These are phyloP conservation scores for Trichosporon sp. DNA, from an alignment of 1,284 basidiomycete genomes.

Conservation along the genomic window DNA sequence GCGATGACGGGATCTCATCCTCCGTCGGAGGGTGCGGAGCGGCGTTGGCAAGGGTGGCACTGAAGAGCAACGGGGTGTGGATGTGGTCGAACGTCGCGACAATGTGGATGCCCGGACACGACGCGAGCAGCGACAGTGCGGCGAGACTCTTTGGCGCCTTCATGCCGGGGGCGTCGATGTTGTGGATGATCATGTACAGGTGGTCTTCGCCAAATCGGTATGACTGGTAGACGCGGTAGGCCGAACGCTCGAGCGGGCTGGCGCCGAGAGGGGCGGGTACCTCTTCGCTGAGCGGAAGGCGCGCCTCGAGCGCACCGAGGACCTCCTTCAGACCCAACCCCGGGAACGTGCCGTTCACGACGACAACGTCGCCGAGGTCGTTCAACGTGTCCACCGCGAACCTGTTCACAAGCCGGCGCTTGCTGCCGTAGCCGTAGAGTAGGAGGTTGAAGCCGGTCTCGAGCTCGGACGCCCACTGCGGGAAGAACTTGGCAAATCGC, in stretches of 20 bases:
- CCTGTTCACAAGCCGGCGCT: slow-evolving; percentile 65
- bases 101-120: slow-evolving; percentile 68
- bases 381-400: slow-evolving; percentile 61
- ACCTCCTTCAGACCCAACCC: slow-evolving; percentile 66
- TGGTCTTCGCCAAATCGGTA: slow-evolving; percentile 51
- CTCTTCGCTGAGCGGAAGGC: slow-evolving; percentile 42
- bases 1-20: slow-evolving; percentile 11
- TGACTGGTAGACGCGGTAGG: slow-evolving; percentile 61
- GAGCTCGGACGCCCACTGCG: slow-evolving; percentile 65
- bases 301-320: slow-evolving; percentile 59
- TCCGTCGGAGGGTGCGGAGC: slow-evolving; percentile 24
- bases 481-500: background rate
- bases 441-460: slow-evolving; percentile 76
- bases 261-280: slow-evolving; percentile 40
- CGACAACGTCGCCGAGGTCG: slow-evolving; percentile 63
- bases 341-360: slow-evolving; percentile 75
- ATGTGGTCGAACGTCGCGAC: slow-evolving; percentile 79
- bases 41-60: slow-evolving; percentile 36
- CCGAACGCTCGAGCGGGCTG: slow-evolving; percentile 58
- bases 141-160: slow-evolving; percentile 58
- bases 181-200: slow-evolving; percentile 78
- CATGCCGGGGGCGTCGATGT: slow-evolving; percentile 71
- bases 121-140: slow-evolving; percentile 64
- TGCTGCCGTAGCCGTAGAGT: slow-evolving; percentile 83
- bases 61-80: slow-evolving; percentile 69